phyloP scores from a whole-genome alignment of 768 basidiomycete genomes.

The Baorangia bicolor region DNA sequence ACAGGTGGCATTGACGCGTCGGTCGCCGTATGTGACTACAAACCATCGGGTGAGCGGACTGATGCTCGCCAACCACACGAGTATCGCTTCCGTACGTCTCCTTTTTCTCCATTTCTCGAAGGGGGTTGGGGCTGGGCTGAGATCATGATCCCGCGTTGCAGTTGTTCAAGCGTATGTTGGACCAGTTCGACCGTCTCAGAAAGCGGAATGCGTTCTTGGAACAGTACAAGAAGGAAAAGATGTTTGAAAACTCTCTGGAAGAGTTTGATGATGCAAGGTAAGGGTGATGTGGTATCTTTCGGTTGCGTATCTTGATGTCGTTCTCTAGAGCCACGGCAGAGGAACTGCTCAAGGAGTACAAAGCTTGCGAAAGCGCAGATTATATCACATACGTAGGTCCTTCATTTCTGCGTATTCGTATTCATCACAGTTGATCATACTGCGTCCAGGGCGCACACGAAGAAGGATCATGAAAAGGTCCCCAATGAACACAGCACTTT shows the following conservation, averaged over 20 bases:
- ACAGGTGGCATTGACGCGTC: conserved; percentile 92
- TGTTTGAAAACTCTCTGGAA: conserved; percentile 90
- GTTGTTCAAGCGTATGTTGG: conserved; percentile 95
- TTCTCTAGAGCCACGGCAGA: conserved; percentile 73
- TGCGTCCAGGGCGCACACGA: conserved; percentile 34
- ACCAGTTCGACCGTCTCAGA: conserved; percentile 87
- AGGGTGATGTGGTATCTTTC: conserved; percentile 13
- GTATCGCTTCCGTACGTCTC: conserved; percentile 82
- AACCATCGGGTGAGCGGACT: conserved; percentile 95
- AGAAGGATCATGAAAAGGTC: conserved; percentile 25
- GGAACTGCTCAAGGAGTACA: conserved; percentile 89
- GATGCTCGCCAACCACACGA: conserved; percentile 99
- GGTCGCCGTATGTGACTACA: conserved; percentile 82
- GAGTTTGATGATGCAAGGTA: conserved; percentile 98
- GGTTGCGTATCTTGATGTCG: neutral
- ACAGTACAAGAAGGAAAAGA: conserved; percentile 95
- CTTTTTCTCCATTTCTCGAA: neutral
- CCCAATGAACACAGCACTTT: neutral
- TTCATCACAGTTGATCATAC: neutral
- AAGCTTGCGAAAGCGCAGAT: conserved; percentile 92
- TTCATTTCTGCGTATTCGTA: neutral
- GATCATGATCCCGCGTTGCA: conserved; percentile 30
- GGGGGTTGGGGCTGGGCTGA: neutral
- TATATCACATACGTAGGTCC: conserved; percentile 83
- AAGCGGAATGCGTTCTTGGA: conserved; percentile 94